Evolutionary conservation across 805 yeast species (phyloP), one percentile per base, ranked within the genome.

Genomic region (Saturnispora ahearnii): DNA sequence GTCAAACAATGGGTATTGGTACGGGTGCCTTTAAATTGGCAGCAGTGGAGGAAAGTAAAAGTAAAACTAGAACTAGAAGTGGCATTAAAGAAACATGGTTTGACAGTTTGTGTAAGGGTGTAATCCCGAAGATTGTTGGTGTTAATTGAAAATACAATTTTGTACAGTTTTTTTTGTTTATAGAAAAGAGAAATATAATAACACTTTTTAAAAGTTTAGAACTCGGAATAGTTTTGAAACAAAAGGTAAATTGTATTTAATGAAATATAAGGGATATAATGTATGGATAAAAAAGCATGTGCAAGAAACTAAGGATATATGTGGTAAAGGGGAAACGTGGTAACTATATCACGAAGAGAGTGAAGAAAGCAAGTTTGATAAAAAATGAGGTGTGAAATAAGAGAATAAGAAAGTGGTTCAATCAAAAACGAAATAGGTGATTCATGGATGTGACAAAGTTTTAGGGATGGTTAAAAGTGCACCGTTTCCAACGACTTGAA

Each of bases 1-100:
- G 99, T 41, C 98, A 93, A 72, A 89, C 97, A 49, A 91, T 93
- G 97, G 78, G 84, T 46, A 83, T 93, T 57, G 99, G 99, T 64
- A 93, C 99, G 1, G 99, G 99, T 57, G 84, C 98, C 0, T 90
- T 93, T 75, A 85, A 89, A 64, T 73, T 93, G 58, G 86, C 86
- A 8, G 81, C 82, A 53, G 72, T 77, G 44, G 76, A 81, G 5
- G 68, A 72, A 41, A 51, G 38, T 28, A 41, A 37, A 18, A 42
- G 24, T 18, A 46, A 51, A 22, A 41, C 45, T 30, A 52, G 51
- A 22, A 65, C 73, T 40, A 69, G 68, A 34, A 49, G 59, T 37
- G 46, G 53, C 26, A 76, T 71, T 18, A 76, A 70, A 56, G 72
- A 72, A 24, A 64, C 78, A 4, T 58, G 76, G 55, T 77, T 77